Base-by-base conservation (phyloP, 2,329 filamentous ascomycete genomes). In the Pseudocercospora vitis region DNA sequence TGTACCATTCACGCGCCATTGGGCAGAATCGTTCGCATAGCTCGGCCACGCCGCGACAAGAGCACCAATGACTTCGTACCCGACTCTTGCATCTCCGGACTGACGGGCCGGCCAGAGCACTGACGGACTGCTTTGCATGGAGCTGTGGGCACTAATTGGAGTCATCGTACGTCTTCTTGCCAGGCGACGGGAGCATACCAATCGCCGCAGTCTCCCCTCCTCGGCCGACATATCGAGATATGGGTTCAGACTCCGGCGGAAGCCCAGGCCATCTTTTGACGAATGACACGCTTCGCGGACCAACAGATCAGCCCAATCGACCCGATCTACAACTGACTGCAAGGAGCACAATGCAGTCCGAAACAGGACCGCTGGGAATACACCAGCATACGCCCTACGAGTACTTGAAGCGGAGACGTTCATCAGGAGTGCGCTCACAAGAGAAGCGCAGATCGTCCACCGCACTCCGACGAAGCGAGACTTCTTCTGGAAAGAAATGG, bases 381-480 rank as follows among this genome's bases (percentile, higher is more conserved):
- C 55, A 58, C 14, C 29, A 49, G 7, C 35, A 50, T 32, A 39
- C 50, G 31, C 52, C 50, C 0, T 50, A 56, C 6, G 58, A 57
- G 4, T 50, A 45, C n/a, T 49, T 55, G 24, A 44, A 48, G 8
- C 47, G 55, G 14, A 53, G 61, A 14, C 48, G 33, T 11, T 62
- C 61, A 16, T 60, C 55, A 19, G 46, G 39, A 4, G 40, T 48
- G 14, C 32, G 16, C 3, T 48, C 45, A 3, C 48, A 55, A 12
- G 45, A 48, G 33, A 48, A 57, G 11, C 51, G 53, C 12, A 56
- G 32, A 47, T 56, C 58, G 6, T 61, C 59, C 5, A 24, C 21
- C 21, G 48, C 46, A 8, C 42, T 60, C 11, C 48, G 57, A 8
- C 52, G 53, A 2, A 45, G 29, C 4, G 45, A 57, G 18, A 57